Evolutionary conservation across 2,329 filamentous ascomycete genomes (phyloP), one percentile per base, ranked within the genome.

Genomic region (Neurospora crassa): DNA sequence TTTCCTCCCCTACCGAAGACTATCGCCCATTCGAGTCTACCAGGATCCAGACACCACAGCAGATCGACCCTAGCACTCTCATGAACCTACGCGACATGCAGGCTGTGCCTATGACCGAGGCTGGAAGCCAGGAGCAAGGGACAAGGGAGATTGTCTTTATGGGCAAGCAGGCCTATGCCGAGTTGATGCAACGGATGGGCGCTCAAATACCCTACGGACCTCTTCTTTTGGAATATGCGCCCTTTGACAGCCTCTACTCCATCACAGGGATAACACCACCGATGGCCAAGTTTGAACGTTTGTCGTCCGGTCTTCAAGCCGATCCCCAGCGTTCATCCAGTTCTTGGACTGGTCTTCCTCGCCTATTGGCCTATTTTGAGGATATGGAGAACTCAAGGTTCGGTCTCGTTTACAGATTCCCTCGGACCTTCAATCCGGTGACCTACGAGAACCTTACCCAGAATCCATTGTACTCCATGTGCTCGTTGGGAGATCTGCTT

Each of bases 401-500:
- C 70, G 92, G 92, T 5, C 83, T 95, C 12, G 86, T 95, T 12
- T 95, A 93, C 76, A 89, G 91, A 68, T 87, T 94, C 40, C 92
- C 92, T 1, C 84, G 87, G 1, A 83, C 86, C 10, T 91, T 92
- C 80, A 86, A 87, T 73, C 83, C 88, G 11, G 83, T 89, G 11
- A 84, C 85, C 3, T 84, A 87, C 47, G 85, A 87, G 71, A 81
- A 82, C 34, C 79, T 84, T 11, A 86, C 84, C 0, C 83, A 85
- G 69, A 84, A 83, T 40, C 82, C 85, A 0, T 77, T 83, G 0
- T 85, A 86, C 74, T 86, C 82, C 70, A 78, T 89, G 3, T 85
- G 83, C 67, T 87, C 87, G 0, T 78, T 91, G 6, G 80, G 81
- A 16, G 84, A 89, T 70, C 81, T 91, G 12, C 82, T 91, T 0